Evolutionary conservation across 2,329 filamentous ascomycete genomes (phyloP), one percentile per base, ranked within the genome.

Genomic region (Penicillium decumbens): DNA sequence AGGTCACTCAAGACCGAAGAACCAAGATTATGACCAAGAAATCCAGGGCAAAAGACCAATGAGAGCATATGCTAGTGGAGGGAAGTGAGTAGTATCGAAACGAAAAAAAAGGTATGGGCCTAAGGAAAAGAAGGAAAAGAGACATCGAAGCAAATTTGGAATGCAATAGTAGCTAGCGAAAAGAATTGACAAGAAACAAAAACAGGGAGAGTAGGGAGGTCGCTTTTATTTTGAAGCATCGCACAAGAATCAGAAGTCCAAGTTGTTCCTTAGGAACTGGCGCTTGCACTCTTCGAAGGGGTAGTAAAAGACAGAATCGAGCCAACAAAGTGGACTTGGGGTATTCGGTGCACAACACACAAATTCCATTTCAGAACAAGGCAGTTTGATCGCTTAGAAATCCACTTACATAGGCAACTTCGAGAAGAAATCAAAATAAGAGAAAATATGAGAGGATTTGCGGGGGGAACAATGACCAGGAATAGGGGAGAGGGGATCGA

Each of bases 321-420:
- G 57, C 58, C 62, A 66, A 65, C 60, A 63, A 61, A 57, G 62
- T 65, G 64, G 63, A 69, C 64, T 68, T 66, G 67, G 70, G 70
- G 70, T 72, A 72, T 72, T 71, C 65, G 61, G 65, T 67, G 69
- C 63, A 68, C 63, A 66, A 68, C 61, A 67, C 65, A 67, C 64
- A 67, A 67, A 70, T 68, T 72, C 68, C 67, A 70, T 70, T 72
- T 66, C 63, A 65, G 62, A 70, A 65, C 61, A 62, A 62, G 67
- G 62, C 59, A 65, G 65, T 60, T 66, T 60, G 60, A 60, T 65
- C 66, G 67, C 67, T 70, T 61, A 61, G 60, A 67, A 66, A 66
- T 67, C 67, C 66, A 69, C 63, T 65, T 65, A 56, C 60, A 60
- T 59, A 53, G 54, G 50, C 59, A 64, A 57, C 60, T 63, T 61